A percentile compares a stretch with the other conserved stretches of the same genome.
Evolutionary conservation across 176 grass and related monocot species (phyloP).

Genomic region (Zea mays): Zm-B73-REFERENCE-NAM-5.0 NC_050102.1:52964501-52965000

Average conservation of each 20-base stretch:
- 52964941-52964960: constrained; percentile 82
- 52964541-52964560: constrained; percentile 44
- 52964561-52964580: constrained; percentile 50
- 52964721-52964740: constrained; percentile 43
- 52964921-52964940: constrained; percentile 58
- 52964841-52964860: constrained; percentile 63
- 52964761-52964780: constrained; percentile 59
- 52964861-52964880: constrained; percentile 97
- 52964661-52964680: constrained; percentile 75
- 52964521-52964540: constrained; percentile 54
- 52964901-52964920: constrained; percentile 75
- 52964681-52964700: constrained; percentile 64
- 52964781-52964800: constrained; percentile 42
- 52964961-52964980: constrained; percentile 89
- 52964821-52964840: constrained; percentile 38
- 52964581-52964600: constrained; percentile 38
- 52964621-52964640: constrained; percentile 36
- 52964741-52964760: constrained; percentile 12
- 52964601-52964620: constrained; percentile 26
- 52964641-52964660: constrained; percentile 61
- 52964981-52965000: constrained; percentile 56
- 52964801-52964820: constrained; percentile 29
- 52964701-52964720: constrained; percentile 52
- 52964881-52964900: constrained; percentile 86
- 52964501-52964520: constrained; percentile 46